Evolutionary conservation across 1,139 yeast species (phyloP), one percentile per base, ranked within the genome.

Genomic region (Yamadazyma siamensis): DNA sequence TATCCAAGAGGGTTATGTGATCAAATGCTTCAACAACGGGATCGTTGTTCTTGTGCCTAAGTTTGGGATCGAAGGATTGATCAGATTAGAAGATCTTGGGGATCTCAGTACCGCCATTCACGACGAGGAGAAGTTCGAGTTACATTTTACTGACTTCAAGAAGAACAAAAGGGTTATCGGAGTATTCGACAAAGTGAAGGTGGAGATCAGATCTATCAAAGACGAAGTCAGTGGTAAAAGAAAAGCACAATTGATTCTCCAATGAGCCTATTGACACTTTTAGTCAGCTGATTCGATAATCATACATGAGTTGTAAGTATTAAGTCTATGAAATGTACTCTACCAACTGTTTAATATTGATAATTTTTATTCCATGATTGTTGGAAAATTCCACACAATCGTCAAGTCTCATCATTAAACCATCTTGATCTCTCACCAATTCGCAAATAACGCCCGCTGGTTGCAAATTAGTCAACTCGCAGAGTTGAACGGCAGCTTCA

Each of bases 401-500:
- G 44, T 80, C 84, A 43, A 89, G 66, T 56, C 98, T 78, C 80
- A 91, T 88, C 98, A 94, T 94, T 42, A 83, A 69, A 1, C 98
- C 98, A 52, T 91, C 97, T 33, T 80, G 83, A 46, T 89, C 97
- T 40, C 85, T 75, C 18, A 94, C 97, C 49, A 94, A 68, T 59
- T 94, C 99, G 56, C 97, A 86, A 43, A 94, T 91, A 24, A 85
- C 94, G 7, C 86, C 95, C 3, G 89, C 97, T 3, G 94, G 95
- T 43, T 77, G 75, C 46, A 85, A 67, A 0, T 88, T 89, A 3
- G 91, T 72, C 50, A 89, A 67, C 48, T 67, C 65, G 52, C 95
- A 81, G 43, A 94, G 68, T 52, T 91, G 95, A 9, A 91, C 95
- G 19, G 89, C 89, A 7, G 98, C 97, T 61, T 94, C 99, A 6